A percentile compares a stretch with the other conserved stretches of the same genome.
phyloP scores from a whole-genome alignment of 2,329 filamentous ascomycete species.

The Penicillium sp. region DNA sequence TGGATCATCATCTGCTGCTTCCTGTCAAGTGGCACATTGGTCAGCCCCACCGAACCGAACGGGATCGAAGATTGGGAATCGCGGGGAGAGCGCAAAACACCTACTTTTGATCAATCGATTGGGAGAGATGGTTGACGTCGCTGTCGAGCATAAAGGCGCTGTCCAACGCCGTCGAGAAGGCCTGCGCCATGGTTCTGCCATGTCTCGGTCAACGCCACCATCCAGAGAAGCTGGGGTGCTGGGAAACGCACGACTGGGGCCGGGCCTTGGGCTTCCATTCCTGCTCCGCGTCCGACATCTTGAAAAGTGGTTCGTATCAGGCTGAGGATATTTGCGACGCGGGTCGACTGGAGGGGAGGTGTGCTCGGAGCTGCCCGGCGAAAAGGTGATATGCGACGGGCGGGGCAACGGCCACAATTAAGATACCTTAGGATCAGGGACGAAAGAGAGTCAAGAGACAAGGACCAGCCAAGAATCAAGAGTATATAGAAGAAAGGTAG shows the following conservation, averaged over 20 bases:
- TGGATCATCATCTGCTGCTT: conserved; percentile 74
- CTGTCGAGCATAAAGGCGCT: conserved; percentile 86
- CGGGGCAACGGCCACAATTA: conserved; percentile 13
- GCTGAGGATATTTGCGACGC: no score
- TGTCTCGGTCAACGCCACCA: conserved; percentile 23
- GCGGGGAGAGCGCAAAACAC: conserved; percentile 31
- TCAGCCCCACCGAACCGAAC: background rate
- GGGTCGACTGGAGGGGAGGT: conserved; percentile 1
- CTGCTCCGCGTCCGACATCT: conserved; percentile 63
- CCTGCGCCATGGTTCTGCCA: conserved; percentile 75
- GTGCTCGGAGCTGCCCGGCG: background rate
- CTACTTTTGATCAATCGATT: conserved; percentile 78
- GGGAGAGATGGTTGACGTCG: conserved; percentile 68
- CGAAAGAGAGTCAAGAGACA: conserved; percentile 18
- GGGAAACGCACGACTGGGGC: conserved; percentile 72
- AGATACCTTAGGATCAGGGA: conserved; percentile 6
- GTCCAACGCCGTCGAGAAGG: conserved; percentile 81
- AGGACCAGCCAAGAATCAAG: conserved; percentile 38
- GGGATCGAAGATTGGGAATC: background rate
- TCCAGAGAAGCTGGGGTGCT: conserved; percentile 2
- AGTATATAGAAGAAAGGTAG: no score
- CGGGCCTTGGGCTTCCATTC: conserved; percentile 79
- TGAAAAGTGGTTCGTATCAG: conserved; percentile 16
- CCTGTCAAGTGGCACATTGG: conserved; percentile 53
- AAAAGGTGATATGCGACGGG: conserved; percentile 11